phyloP scores from a whole-genome alignment of 108 stramenopile species.

The Pelagomonas calceolata region DNA sequence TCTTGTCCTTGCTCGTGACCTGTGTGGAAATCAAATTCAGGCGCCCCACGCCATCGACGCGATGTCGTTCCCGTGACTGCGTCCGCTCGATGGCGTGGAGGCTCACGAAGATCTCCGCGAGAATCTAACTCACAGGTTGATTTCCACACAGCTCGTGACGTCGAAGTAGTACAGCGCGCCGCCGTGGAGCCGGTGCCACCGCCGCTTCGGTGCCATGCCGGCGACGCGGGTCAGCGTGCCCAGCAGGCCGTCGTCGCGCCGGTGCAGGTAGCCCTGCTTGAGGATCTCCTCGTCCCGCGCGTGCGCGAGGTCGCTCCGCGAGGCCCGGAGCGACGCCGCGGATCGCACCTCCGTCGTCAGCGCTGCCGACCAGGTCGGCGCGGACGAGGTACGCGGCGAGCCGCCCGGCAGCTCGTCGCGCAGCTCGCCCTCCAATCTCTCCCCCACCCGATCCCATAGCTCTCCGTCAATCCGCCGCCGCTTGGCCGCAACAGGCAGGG shows the following conservation, averaged over 20 bases:
- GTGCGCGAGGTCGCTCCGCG: constrained; percentile 17
- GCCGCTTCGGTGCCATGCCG: constrained; percentile 7
- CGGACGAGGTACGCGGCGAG: constrained; percentile 15
- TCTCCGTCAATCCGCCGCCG: constrained; percentile 10
- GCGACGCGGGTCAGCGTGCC: constrained; percentile 2
- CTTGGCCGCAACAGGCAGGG: constrained; percentile 14
- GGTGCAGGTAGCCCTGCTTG: constrained; percentile 25
- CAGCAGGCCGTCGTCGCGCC: not conserved
- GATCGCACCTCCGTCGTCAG: constrained; percentile 26
- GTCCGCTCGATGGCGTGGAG: too few species aligned
- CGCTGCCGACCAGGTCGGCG: constrained; percentile 17
- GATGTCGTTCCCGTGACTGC: too few species aligned
- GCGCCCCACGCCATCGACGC: too few species aligned
- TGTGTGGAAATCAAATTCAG: too few species aligned
- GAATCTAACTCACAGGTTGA: too few species aligned
- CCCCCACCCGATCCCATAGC: constrained; percentile 20
- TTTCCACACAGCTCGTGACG: too few species aligned
- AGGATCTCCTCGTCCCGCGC: constrained; percentile 22
- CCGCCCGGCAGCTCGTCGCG: constrained; percentile 19
- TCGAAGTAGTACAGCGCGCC: constrained; percentile 13
- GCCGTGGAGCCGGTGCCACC: constrained; percentile 20
- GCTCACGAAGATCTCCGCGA: too few species aligned
- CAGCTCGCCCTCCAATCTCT: constrained; percentile 24
- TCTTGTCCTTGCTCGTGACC: not conserved
- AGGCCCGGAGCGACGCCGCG: constrained; percentile 6